These are phyloP conservation scores for Lanmaoa rubissima DNA, from an alignment of 768 basidiomycete species.

Conservation along the genomic window DNA sequence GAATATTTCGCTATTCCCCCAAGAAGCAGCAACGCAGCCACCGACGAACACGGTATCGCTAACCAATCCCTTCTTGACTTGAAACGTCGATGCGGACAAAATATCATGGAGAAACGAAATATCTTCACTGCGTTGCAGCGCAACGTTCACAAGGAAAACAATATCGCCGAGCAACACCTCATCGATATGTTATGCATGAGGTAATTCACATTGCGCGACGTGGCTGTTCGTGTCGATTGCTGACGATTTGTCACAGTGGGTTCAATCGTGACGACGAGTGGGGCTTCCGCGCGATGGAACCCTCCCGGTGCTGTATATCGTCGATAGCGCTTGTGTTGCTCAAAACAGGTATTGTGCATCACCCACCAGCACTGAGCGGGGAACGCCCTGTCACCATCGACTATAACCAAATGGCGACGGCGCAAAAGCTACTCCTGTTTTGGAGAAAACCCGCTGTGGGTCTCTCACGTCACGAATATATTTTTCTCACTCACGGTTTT, in stretches of 20 bases:
- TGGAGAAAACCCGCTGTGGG: conserved; percentile 99
- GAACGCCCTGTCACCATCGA: conserved; percentile 81
- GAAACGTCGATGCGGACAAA: conserved; percentile 84
- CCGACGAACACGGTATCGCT: conserved; percentile 77
- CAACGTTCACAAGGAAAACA: conserved; percentile 99
- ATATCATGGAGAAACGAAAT: conserved; percentile 82
- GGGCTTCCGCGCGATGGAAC: conserved; percentile 96
- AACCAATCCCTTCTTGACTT: conserved; percentile 75
- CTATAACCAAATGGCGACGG: conserved; percentile 91
- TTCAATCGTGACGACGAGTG: conserved; percentile 97
- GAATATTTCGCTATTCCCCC: conserved; percentile 98
- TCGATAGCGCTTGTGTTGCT: conserved; percentile 96
- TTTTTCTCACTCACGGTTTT: background rate
- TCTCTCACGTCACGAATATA: conserved; percentile 16
- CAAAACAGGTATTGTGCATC: conserved; percentile 93
- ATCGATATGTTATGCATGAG: conserved; percentile 99
- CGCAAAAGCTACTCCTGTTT: conserved; percentile 94
- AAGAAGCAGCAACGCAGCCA: conserved; percentile 54
- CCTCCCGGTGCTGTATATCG: conserved; percentile 94
- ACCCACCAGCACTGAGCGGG: conserved; percentile 47
- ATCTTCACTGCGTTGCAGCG: conserved; percentile 98
- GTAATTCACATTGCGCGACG: conserved; percentile 40
- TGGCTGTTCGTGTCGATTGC: background rate
- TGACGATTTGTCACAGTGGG: conserved; percentile 48
- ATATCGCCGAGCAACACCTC: conserved; percentile 96